Base-by-base conservation (phyloP, 2,329 filamentous ascomycete genomes). In the Pseudogymnoascus sp. region DNA sequence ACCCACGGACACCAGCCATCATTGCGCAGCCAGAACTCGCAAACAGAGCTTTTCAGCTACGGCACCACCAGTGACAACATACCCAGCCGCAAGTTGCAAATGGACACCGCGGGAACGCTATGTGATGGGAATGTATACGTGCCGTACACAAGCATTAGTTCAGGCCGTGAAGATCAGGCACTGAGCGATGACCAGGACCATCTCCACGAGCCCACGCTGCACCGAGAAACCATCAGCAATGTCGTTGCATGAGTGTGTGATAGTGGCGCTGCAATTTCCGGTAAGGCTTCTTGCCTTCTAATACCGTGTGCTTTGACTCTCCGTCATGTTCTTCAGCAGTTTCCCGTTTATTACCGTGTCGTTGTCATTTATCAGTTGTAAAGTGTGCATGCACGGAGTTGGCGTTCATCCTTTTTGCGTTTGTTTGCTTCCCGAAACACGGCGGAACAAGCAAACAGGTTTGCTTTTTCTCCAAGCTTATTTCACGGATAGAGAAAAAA, bases 341-440 rank as follows among this genome's bases (percentile, higher is more conserved):
- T 54, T 33, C 47, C 26, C 6, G 29, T 13, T 17, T 54, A 17
- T 33, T 50, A 33, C 33, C 11, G 44, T 3, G 44, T 54, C 17
- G 47, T 54, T 54, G 47, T 54, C 47, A 54, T 54, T 50, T 50
- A 50, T 50, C 44, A 50, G 26, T 50, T 50, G 44, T 33, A 17
- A 50, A 50, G 44, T 50, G 44, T 50, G 44, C 44, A 33, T 17
- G 47, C n/a, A 11, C 0, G 29, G 26, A 54, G 44, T 17, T 50
- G 44, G 26, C 26, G 26, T 9, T 9, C 44, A 31, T 31, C 1
- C 2, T 31, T 29, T 47, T 50, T n/a, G 37, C 26, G 47, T 54
- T 54, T 54, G 47, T 54, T 54, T 54, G 44, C 26, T 54, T 33
- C 44, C 44, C 26, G 26, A 31, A 50, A 15, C 26, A 6, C n/a